Evolutionary conservation across 1,139 yeast genomes (phyloP).

Genomic region (Debaryomyces fabryi): DNA sequence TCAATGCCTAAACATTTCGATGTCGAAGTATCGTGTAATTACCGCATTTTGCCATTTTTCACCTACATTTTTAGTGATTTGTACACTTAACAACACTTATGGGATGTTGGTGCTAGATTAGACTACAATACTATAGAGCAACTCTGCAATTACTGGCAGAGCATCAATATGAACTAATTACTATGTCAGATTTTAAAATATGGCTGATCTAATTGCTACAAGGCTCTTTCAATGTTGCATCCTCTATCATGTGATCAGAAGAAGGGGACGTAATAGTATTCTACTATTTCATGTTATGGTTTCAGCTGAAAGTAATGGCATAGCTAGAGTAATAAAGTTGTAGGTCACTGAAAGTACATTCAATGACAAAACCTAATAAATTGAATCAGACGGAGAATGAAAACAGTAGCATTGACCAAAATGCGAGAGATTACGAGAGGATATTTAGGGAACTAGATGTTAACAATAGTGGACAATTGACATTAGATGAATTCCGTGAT

Average conservation of each 20-base stretch:
- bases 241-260: neutral
- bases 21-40: conserved; percentile 9
- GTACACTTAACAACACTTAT: neutral
- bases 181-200: neutral
- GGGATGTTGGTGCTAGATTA: neutral
- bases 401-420: neutral
- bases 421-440: conserved; percentile 25
- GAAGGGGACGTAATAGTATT: neutral
- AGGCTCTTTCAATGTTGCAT: neutral
- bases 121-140: neutral
- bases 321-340: neutral
- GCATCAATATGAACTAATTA: neutral
- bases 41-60: conserved; percentile 6
- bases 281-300: too few relatives aligned
- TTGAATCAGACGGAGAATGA: neutral
- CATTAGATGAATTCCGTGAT: conserved; percentile 53
- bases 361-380: neutral
- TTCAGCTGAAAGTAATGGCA: neutral
- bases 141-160: neutral
- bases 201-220: neutral
- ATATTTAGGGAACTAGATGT: conserved; percentile 55
- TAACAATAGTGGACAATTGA: conserved; percentile 55
- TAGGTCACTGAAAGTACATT: too few relatives aligned
- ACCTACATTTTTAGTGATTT: neutral
- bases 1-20: conserved; percentile 6